Base-by-base conservation (phyloP, 2,329 filamentous ascomycete species). In the Cephalotrichum gorgonifer region DNA sequence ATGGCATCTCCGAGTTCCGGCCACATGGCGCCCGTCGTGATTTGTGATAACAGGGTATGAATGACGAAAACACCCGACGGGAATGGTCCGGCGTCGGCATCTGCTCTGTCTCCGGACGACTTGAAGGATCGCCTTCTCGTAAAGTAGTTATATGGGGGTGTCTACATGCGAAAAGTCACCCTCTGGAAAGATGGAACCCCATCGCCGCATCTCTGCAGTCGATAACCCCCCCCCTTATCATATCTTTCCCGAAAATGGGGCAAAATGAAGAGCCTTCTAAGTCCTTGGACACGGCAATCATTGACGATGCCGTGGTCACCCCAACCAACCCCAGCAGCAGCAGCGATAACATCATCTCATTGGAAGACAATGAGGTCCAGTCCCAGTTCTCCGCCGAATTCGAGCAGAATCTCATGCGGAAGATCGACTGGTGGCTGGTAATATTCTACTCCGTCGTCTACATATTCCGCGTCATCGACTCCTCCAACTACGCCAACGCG, bases 401-500 rank as follows among this genome's bases (percentile, higher is more conserved):
- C 43, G 58, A 60, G 45, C 58, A 56, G 44, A 53, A 44, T 12
- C 51, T 61, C 2, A 46, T 61, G 41, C 49, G 58, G 31, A 49
- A 55, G 2, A 53, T 61, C 5, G 59, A 59, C 44, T 54, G 56
- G 51, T 53, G 55, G 9, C 53, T 61, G 7, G 57, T 60, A 47
- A 55, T 56, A 1, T 43, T 61, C n/a, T 60, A 64, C 44, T 66
- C 65, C 1, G 49, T 68, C 7, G 62, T 69, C 11, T 70, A 68
- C 46, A 55, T 69, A 47, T 62, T 69, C 47, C 69, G 69, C 49
- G 66, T 65, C 15, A 52, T 69, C 3, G 66, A 69, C 45, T 54
- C 58, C 8, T 59, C 64, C 49, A 70, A 69, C 54, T 62, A 68
- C 15, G 64, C 66, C 2, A 70, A 70, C 48, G 67, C 66, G 6